Conservation (phyloP, 768 basidiomycete species). For the Collybiopsis confluens region DNA sequence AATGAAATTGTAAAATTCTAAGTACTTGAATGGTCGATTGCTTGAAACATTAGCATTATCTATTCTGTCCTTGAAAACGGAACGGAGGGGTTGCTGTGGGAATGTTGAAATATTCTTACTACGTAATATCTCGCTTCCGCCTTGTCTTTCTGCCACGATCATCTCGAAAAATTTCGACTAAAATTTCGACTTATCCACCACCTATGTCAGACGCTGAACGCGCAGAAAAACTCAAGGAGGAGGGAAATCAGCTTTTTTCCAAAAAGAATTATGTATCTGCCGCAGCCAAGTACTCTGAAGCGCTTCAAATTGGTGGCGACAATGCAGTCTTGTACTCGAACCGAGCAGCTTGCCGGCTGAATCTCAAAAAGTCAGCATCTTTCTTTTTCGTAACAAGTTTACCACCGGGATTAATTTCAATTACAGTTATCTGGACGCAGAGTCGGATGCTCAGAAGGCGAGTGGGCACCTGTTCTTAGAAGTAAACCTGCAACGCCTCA, state of each 20-base stretch:
- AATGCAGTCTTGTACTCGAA: conserved; percentile 19
- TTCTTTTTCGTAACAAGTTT: background rate
- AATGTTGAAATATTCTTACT: no score
- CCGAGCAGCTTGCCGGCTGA: conserved; percentile 15
- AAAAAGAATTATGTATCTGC: conserved; percentile 14
- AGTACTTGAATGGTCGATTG: no score
- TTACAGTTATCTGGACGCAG: conserved; percentile 14
- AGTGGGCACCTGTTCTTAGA: background rate
- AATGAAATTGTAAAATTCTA: no score
- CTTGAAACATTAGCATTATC: no score
- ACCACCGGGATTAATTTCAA: background rate
- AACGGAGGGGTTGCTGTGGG: no score
- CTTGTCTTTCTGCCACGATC: no score
- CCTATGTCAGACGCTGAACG: background rate
- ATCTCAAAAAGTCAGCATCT: conserved; percentile 9
- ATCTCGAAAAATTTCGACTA: no score
- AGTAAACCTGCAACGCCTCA: background rate
- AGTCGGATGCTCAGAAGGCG: conserved; percentile 15
- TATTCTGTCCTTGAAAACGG: no score
- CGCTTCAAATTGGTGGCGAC: conserved; percentile 10
- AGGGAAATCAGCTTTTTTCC: conserved; percentile 17
- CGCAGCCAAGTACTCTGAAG: conserved; percentile 13
- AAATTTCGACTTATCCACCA: background rate
- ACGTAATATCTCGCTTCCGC: no score
- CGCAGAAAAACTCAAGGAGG: conserved; percentile 13